These are phyloP conservation scores for Backusella australiensis DNA, from an alignment of 192 early-diverging fungal genomes.

Conservation along the genomic window DNA sequence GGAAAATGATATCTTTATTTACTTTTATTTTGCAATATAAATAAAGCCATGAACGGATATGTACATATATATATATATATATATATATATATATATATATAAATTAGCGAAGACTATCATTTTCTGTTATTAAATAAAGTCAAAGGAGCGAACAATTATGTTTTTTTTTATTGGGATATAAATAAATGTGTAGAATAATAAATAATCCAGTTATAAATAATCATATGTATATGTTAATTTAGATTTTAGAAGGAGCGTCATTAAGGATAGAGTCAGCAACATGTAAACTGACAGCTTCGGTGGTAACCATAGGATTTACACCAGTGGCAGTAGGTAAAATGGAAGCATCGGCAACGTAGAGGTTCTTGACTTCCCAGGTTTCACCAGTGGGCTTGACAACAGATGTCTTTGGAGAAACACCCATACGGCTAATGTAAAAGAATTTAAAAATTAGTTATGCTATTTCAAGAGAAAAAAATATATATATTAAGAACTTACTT, in stretches of 20 bases:
- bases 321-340: slow-evolving; percentile 72
- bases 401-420: slow-evolving; percentile 44
- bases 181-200: not conserved
- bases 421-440: slow-evolving; percentile 54
- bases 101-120: too few species aligned
- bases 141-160: not conserved
- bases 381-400: slow-evolving; percentile 66
- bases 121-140: not conserved
- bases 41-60: too few species aligned
- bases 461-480: too few species aligned
- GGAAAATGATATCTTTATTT: too few species aligned
- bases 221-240: not conserved
- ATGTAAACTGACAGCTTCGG: slow-evolving; percentile 30
- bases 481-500: slow-evolving; percentile 33
- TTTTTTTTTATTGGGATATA: not conserved
- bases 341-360: slow-evolving; percentile 73
- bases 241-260: not conserved
- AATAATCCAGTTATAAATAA: not conserved
- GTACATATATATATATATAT: too few species aligned
- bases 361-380: slow-evolving; percentile 69
- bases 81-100: too few species aligned
- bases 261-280: slow-evolving; percentile 36
- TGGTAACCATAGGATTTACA: slow-evolving; percentile 64
- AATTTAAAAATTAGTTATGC: not conserved
- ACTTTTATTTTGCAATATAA: too few species aligned